phyloP scores from a whole-genome alignment of 768 basidiomycete genomes.

The Boletus barrowsii region DNA sequence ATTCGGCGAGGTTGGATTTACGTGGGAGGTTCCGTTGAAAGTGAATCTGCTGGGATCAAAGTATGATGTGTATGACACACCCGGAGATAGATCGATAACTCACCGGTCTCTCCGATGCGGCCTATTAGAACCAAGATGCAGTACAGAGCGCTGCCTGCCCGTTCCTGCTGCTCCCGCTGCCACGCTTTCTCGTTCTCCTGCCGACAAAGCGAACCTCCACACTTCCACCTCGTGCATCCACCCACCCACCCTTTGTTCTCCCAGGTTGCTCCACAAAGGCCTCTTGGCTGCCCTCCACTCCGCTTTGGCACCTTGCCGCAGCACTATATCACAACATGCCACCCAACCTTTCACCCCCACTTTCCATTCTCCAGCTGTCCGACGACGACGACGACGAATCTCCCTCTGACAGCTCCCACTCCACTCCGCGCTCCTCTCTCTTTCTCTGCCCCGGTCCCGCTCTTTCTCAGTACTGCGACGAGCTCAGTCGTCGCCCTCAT shows the following conservation, averaged over 20 bases:
- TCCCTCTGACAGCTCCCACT: conserved; percentile 7
- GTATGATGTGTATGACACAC: conserved; percentile 3
- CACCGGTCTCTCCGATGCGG: conserved; percentile 6
- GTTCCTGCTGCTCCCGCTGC: conserved; percentile 2
- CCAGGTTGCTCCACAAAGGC: conserved; percentile 24
- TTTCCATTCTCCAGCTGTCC: conserved; percentile 9
- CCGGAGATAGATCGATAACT: conserved; percentile 3
- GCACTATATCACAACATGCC: conserved; percentile 24
- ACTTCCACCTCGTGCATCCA: conserved; percentile 1
- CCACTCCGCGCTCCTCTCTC: conserved; percentile 24
- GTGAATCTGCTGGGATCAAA: conserved; percentile 10
- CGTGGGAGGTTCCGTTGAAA: neutral
- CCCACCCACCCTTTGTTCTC: conserved; percentile 20
- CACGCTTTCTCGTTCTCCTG: neutral
- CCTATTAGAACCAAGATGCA: conserved; percentile 17
- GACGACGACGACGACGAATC: conserved; percentile 18
- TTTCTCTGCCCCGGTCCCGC: conserved; percentile 2
- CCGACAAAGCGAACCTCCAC: conserved; percentile 11
- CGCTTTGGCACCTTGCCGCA: conserved; percentile 20
- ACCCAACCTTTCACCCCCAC: conserved; percentile 4
- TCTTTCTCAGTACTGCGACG: neutral
- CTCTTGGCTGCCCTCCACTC: conserved; percentile 16
- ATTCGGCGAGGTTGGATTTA: neutral
- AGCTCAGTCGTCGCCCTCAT: conserved; percentile 10
- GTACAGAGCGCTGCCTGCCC: neutral